Evolutionary conservation across 192 early-diverging fungal genomes (phyloP).

Genomic region (Coemansia sp.): DNA sequence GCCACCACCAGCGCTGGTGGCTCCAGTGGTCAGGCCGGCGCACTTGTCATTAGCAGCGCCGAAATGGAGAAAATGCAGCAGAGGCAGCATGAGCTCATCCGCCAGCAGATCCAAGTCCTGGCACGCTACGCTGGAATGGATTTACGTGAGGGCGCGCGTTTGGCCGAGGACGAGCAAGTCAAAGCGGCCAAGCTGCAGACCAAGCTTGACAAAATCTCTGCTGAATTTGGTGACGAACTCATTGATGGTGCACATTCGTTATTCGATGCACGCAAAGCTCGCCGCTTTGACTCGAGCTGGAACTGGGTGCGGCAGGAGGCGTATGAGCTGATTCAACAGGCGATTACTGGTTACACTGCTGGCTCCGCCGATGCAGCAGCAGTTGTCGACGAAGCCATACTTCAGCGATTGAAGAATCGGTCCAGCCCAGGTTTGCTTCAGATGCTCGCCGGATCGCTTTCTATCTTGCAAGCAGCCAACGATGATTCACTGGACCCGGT

Average conservation of each 20-base stretch:
- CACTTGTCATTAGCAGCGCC: conserved; percentile 82
- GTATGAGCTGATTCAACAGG: conserved; percentile 68
- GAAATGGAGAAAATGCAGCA: conserved; percentile 75
- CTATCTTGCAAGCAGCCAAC: conserved; percentile 66
- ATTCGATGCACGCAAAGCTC: conserved; percentile 79
- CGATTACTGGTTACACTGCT: conserved; percentile 62
- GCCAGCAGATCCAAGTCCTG: too few species aligned
- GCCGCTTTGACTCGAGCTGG: conserved; percentile 91
- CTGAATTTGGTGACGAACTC: conserved; percentile 76
- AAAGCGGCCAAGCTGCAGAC: conserved; percentile 65
- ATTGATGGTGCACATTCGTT: conserved; percentile 76
- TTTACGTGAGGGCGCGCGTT: conserved; percentile 22
- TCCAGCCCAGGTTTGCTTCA: conserved; percentile 69
- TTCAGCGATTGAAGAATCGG: conserved; percentile 73
- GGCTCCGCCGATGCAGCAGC: conserved; percentile 60
- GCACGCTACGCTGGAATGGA: too few species aligned
- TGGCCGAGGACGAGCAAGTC: conserved; percentile 62
- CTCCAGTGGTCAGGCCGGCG: not conserved
- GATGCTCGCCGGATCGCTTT: conserved; percentile 68
- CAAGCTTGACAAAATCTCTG: conserved; percentile 73
- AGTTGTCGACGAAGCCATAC: conserved; percentile 60
- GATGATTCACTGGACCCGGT: conserved; percentile 61
- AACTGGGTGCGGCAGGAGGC: conserved; percentile 77
- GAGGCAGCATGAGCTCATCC: too few species aligned
- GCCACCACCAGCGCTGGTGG: conserved; percentile 36